phyloP scores from a whole-genome alignment of 768 basidiomycete genomes.

The Neoboletus magnificus region DNA sequence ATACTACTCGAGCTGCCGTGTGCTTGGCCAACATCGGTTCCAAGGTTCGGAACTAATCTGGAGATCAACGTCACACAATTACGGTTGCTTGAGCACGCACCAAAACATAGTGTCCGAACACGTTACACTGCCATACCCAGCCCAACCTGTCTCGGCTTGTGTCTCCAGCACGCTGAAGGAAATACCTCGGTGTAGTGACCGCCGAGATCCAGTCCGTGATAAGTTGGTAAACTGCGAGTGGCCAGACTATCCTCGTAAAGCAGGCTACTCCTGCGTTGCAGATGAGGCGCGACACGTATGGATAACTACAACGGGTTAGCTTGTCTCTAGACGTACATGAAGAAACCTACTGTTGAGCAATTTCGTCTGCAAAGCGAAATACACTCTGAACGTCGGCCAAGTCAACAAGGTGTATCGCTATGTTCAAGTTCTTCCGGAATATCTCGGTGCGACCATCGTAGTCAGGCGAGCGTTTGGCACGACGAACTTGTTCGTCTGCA shows the following conservation, averaged over 20 bases:
- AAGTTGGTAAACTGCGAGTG: conserved; percentile 45
- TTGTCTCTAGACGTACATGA: background rate
- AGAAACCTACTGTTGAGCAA: conserved; percentile 49
- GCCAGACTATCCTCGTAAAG: conserved; percentile 54
- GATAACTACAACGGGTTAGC: conserved; percentile 47
- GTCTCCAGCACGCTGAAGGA: conserved; percentile 56
- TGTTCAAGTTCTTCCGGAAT: conserved; percentile 56
- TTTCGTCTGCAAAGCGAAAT: conserved; percentile 55
- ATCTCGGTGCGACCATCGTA: conserved; percentile 52
- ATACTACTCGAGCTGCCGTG: conserved; percentile 56
- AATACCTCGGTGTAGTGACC: conserved; percentile 54
- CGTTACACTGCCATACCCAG: conserved; percentile 81
- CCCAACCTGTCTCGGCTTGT: conserved; percentile 68
- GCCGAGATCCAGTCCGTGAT: conserved; percentile 41
- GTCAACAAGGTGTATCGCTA: conserved; percentile 65
- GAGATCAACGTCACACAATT: conserved; percentile 2
- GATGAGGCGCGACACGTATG: conserved; percentile 77
- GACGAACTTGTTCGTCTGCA: conserved; percentile 53
- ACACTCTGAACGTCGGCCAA: conserved; percentile 58
- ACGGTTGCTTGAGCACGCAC: conserved; percentile 41
- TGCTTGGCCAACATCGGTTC: conserved; percentile 50
- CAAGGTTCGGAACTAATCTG: conserved; percentile 57
- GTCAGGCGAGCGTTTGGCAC: conserved; percentile 30
- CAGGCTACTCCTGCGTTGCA: conserved; percentile 75
- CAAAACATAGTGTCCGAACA: conserved; percentile 77